Base-by-base conservation (phyloP, 2,329 filamentous ascomycete species). In the Colletotrichum ledebouriae region DNA sequence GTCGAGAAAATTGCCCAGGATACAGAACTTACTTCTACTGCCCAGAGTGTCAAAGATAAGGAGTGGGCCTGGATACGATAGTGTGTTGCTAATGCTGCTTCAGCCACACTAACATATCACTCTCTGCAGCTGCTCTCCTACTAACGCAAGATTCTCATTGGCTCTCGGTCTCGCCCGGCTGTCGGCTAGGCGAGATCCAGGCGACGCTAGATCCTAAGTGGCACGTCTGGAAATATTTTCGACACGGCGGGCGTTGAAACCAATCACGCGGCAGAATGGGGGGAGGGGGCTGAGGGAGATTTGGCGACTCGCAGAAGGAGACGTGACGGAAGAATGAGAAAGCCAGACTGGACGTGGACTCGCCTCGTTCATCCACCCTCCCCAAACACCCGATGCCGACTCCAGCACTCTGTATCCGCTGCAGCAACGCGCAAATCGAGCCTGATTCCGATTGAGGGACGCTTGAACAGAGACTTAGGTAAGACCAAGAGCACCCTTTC, bases 221-320 rank as follows among this genome's bases (percentile, higher is more conserved):
- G 44, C 50, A 20, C 41, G 44, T 59, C 39, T 44, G 20, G 47
- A 63, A 60, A 15, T 25, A 67, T 29, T 52, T 25, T 44, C 22
- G 33, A 22, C 11, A 34, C n/a, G 39, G n/a, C 12, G 42, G 34
- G 55, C 61, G 41, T 49, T 67, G 67, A 69, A 69, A 69, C 63
- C 67, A 69, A 50, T 58, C 42, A 49, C 62, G 67, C 44, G 47
- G 25, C 59, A 61, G 47, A 49, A 20, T 33, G 58, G 29, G 29
- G 50, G 17, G 29, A 9, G 56, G 17, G 11, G n/a, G 39, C 63
- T 34, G 49, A 66, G 58, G 49, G 39, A 55, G 49, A 58, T 52
- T 58, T 50, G 46, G 15, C 47, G 46, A 42, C 47, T 34, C 37
- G 22, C 41, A 50, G 25, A 34, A 13, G 34, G n/a, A 53, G 29